Percentiles rank a stretch among this genome's conserved stretches.
phyloP scores from a whole-genome alignment of 1,284 basidiomycete genomes.

The Blastosporella zonata region DNA sequence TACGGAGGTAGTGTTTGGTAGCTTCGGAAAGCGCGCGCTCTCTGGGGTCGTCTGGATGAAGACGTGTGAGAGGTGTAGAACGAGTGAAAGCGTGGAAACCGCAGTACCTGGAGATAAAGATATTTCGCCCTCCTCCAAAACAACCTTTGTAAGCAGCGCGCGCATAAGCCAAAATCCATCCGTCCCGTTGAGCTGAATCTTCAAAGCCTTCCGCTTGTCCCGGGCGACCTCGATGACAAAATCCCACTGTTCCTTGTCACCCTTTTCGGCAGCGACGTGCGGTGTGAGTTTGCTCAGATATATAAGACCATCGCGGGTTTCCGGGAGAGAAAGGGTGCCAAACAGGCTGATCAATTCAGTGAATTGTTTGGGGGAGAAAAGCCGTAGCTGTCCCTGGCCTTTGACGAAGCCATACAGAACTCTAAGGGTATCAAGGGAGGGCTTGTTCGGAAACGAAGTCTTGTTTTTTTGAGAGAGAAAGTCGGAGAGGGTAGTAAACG shows the following conservation, averaged over 20 bases:
- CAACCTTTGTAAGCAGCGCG: conserved; percentile 27
- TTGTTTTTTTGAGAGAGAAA: conserved; percentile 22
- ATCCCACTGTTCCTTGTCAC: conserved; percentile 26
- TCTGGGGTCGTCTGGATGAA: conserved; percentile 7
- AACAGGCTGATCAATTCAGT: conserved; percentile 31
- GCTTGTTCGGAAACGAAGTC: conserved; percentile 13
- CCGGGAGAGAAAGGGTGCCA: conserved; percentile 29
- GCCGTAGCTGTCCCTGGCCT: conserved; percentile 19
- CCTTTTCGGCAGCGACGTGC: conserved; percentile 5
- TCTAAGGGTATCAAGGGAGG: conserved; percentile 24
- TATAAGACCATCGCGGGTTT: conserved; percentile 21
- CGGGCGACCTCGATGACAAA: conserved; percentile 29
- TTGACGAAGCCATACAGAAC: conserved; percentile 27
- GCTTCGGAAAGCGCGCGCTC: conserved; percentile 24
- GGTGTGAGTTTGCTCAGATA: conserved; percentile 24
- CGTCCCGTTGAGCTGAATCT: conserved; percentile 24
- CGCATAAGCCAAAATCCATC: conserved; percentile 42
- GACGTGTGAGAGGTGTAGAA: background rate
- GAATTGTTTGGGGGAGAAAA: conserved; percentile 26
- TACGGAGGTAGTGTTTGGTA: conserved; percentile 27
- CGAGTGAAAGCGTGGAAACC: background rate
- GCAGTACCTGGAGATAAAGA: conserved; percentile 13
- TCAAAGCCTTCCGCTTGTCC: conserved; percentile 26
- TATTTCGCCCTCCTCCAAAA: conserved; percentile 8
- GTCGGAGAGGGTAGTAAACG: conserved; percentile 12